Base-by-base conservation (phyloP, 441 rosid species). In the Daphne laureola region DNA sequence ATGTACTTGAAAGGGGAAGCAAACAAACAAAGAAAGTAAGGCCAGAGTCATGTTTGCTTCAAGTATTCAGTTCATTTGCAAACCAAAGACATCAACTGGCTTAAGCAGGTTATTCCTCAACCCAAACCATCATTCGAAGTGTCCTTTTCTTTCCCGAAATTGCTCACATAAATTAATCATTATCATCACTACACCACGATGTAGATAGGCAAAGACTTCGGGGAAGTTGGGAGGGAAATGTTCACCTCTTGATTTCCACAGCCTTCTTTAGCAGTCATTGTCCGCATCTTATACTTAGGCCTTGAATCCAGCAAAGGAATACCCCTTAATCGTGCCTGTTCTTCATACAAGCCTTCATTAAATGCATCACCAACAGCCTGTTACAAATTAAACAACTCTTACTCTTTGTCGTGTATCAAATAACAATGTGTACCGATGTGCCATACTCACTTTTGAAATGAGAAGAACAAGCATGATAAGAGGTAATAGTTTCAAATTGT, bases 341-440 rank as follows among this genome's bases (percentile, higher is more conserved):
- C 95, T 73, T 93, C 99, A 66, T 90, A 90, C 43, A 93, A 58
- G 59, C 99, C 99, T 74, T 90, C 99, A 73, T 85, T 93, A 67
- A 93, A 93, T 61, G 91, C 99, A 79, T 93, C 99, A 57, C 99
- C 99, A 43, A 90, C 99, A 49, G 99, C 99, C 99, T 93, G 81
- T 52, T 65, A 61, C 14, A 49, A 27, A 51, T 63, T 55, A 35
- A 53, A 58, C 21, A 27, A 44, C 51, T 50, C 8, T 48, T 43
- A 15, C 46, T 49, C 31, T 59, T 45, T 50, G 57, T 35, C 52
- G 57, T 25, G n/a, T 46, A 62, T 58, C 54, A 68, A 49, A 50
- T 51, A 54, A 26, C 41, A 54, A 50, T 18, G 38, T 1, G 49
- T 40, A 59, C 51, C 64, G 49, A 27, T 16, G 50, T 60, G 51